These are phyloP conservation scores for Penicillium parvum DNA, from an alignment of 495 filamentous ascomycete species.

Conservation along the genomic window DNA sequence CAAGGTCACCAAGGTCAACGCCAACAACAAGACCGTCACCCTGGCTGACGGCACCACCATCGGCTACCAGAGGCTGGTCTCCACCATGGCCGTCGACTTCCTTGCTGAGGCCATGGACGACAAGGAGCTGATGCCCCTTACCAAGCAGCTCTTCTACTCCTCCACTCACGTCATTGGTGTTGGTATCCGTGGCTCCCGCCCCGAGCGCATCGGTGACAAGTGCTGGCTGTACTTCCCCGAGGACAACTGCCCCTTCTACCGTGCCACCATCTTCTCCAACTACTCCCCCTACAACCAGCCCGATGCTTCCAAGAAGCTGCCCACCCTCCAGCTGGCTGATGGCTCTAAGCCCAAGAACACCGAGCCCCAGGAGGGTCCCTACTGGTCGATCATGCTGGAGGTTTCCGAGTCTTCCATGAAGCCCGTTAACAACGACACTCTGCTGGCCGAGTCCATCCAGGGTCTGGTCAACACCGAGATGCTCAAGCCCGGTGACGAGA, in stretches of 20 bases:
- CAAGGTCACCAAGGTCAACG: constrained; percentile 79
- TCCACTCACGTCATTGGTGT: constrained; percentile 97
- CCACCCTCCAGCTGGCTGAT: constrained; percentile 78
- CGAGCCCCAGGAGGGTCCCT: constrained; percentile 76
- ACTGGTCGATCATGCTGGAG: constrained; percentile 99
- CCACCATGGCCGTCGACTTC: constrained; percentile 92
- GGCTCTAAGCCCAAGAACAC: constrained; percentile 69
- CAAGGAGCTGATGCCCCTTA: constrained; percentile 72
- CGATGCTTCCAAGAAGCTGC: constrained; percentile 71
- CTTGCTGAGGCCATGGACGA: constrained; percentile 86
- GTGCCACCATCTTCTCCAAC: constrained; percentile 99
- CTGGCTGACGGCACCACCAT: constrained; percentile 85
- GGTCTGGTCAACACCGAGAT: constrained; percentile 97
- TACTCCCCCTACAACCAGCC: constrained; percentile 99
- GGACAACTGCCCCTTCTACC: constrained; percentile 98
- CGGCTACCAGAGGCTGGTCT: constrained; percentile 85
- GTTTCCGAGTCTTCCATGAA: constrained; percentile 96
- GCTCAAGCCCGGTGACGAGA: constrained; percentile 85
- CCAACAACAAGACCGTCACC: constrained; percentile 74
- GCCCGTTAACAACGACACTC: constrained; percentile 75
- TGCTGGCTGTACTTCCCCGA: constrained; percentile 99
- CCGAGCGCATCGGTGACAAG: constrained; percentile 98
- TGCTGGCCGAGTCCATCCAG: constrained; percentile 87
- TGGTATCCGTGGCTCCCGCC: constrained; percentile 84
- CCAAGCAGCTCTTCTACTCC: constrained; percentile 94